Evolutionary conservation across 257 asterid genomes (phyloP).

Genomic region (Petrea volubilis): DNA sequence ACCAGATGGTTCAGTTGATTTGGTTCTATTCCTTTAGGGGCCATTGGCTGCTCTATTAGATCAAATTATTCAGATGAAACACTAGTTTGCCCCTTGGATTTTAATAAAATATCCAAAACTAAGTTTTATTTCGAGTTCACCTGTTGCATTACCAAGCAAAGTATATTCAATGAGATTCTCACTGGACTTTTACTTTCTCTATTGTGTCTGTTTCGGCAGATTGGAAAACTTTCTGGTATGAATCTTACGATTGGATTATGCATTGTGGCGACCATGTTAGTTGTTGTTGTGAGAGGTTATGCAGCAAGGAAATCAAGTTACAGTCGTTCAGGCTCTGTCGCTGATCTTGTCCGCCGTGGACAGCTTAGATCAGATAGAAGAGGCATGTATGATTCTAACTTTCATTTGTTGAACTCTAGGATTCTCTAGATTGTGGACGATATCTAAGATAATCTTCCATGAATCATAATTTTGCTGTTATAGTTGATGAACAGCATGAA

Average conservation of each 20-base stretch:
- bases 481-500: slow-evolving; percentile 11
- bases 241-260: slow-evolving; percentile 61
- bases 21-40: neutral
- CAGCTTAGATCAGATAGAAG: slow-evolving; percentile 98
- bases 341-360: slow-evolving; percentile 97
- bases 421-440: neutral
- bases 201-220: slow-evolving; percentile 43
- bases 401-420: slow-evolving; percentile 17
- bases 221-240: slow-evolving; percentile 47
- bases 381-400: slow-evolving; percentile 92
- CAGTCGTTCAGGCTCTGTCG: slow-evolving; percentile 75
- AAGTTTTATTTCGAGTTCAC: neutral
- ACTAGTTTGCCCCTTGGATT: neutral
- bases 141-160: neutral
- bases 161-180: neutral
- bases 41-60: slow-evolving; percentile 5
- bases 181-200: slow-evolving; percentile 13
- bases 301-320: slow-evolving; percentile 48
- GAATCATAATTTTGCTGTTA: slow-evolving; percentile 4
- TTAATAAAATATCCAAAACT: neutral
- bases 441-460: neutral
- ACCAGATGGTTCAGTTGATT: neutral
- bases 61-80: neutral
- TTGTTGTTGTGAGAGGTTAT: slow-evolving; percentile 51
- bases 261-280: slow-evolving; percentile 54